These are phyloP conservation scores for Anastatica hierochuntica DNA, from an alignment of 345 rosid species.

Conservation along the genomic window DNA sequence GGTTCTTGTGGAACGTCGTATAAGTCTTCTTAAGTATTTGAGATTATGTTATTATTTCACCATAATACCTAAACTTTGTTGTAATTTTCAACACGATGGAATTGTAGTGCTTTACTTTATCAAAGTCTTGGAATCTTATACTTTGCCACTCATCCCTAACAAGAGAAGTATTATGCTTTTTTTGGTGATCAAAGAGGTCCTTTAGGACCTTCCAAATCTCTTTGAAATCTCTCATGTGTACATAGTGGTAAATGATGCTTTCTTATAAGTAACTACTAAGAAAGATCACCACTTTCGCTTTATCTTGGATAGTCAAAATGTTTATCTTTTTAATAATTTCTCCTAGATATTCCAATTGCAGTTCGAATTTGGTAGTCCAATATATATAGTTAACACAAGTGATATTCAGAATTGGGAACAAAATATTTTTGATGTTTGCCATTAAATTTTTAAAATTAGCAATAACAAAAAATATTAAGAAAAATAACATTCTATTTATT, in stretches of 20 bases:
- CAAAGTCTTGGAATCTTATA: not conserved
- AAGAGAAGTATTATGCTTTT: not conserved
- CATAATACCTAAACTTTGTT: not conserved
- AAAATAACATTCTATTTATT: no score
- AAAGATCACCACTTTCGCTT: no score
- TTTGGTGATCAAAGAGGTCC: not conserved
- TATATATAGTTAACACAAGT: no score
- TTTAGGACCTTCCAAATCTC: not conserved
- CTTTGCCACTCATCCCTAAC: not conserved
- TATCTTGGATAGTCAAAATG: no score
- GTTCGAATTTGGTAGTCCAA: no score
- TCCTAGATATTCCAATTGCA: no score
- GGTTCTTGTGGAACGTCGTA: not conserved
- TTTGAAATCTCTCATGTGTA: not conserved
- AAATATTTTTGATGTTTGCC: no score
- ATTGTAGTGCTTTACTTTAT: not conserved
- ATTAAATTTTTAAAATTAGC: no score
- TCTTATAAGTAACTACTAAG: no score
- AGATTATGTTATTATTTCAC: not conserved
- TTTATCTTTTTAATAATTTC: no score
- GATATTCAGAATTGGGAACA: no score
- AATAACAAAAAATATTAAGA: no score
- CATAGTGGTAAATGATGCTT: not conserved
- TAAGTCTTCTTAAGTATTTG: not conserved
- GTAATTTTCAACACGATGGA: not conserved